Conservation (phyloP, 2,329 filamentous ascomycete genomes). For the Pseudovirgaria hyperparasitica region DNA sequence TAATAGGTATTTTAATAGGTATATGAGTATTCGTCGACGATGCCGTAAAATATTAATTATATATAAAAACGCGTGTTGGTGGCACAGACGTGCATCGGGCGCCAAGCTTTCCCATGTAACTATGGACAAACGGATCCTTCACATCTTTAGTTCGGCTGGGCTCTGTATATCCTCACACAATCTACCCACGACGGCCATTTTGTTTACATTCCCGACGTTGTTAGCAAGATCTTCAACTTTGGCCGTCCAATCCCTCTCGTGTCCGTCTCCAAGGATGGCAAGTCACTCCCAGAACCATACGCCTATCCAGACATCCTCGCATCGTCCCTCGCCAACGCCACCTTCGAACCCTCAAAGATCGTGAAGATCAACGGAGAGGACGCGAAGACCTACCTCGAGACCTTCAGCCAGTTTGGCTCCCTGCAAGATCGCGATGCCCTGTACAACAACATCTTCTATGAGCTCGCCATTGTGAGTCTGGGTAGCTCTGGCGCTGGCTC, state of each 20-base stretch:
- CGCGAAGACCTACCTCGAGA: constrained; percentile 34
- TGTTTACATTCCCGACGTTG: constrained; percentile 38
- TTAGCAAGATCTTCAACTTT: constrained; percentile 38
- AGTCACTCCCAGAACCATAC: constrained; percentile 45
- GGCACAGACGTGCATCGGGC: no score
- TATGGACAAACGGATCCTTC: no score
- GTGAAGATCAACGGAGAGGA: constrained; percentile 43
- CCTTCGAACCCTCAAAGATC: constrained; percentile 38
- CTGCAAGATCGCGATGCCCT: constrained; percentile 46
- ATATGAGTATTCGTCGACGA: no score
- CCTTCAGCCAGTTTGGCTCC: constrained; percentile 32
- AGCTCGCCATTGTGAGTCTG: constrained; percentile 30
- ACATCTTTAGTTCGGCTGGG: constrained; percentile 27
- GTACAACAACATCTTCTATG: constrained; percentile 39
- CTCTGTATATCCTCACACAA: constrained; percentile 41
- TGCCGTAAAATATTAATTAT: no score
- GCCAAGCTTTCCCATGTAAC: no score
- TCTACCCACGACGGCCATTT: constrained; percentile 55
- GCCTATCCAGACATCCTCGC: constrained; percentile 35
- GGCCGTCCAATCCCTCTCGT: constrained; percentile 39
- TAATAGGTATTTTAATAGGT: no score
- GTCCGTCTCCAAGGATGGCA: constrained; percentile 49
- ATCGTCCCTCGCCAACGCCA: constrained; percentile 28
- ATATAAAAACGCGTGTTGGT: no score
- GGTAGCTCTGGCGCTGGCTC: constrained; percentile 26